A percentile compares a stretch with the other conserved stretches of the same genome.
These are phyloP conservation scores for Pestalotiopsis fici DNA, from an alignment of 2,329 filamentous ascomycete genomes.

Conservation along the genomic window DNA sequence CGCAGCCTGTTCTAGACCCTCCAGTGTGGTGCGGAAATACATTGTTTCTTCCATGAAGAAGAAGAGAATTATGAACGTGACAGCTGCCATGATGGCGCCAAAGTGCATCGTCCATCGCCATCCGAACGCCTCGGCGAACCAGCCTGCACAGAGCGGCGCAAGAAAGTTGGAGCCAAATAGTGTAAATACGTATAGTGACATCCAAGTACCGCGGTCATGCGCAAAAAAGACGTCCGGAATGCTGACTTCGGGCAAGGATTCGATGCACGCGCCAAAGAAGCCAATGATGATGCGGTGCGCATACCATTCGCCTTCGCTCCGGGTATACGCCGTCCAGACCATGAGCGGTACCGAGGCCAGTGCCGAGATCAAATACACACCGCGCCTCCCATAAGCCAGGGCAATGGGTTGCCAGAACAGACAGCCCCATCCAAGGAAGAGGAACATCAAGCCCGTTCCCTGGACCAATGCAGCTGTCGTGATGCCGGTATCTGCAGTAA, in stretches of 20 bases:
- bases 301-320: conserved; percentile 24
- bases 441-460: conserved; percentile 22
- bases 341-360: conserved; percentile 19
- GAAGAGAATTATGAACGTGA: conserved; percentile 29
- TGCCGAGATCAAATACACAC: conserved; percentile 29
- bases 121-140: conserved; percentile 30
- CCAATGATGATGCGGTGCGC: conserved; percentile 29
- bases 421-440: conserved; percentile 34
- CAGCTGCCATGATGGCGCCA: conserved; percentile 19
- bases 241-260: conserved; percentile 29
- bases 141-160: conserved; percentile 33
- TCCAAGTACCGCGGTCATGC: conserved; percentile 27
- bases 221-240: conserved; percentile 27
- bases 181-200: conserved; percentile 27
- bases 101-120: conserved; percentile 33
- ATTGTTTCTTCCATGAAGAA: conserved; percentile 57
- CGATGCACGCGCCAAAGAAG: conserved; percentile 27
- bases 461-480: background rate
- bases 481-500: background rate
- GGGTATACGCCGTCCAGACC: conserved; percentile 26
- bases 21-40: conserved; percentile 28
- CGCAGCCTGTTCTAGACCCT: background rate
- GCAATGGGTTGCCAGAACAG: conserved; percentile 33
- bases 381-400: conserved; percentile 30
- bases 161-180: conserved; percentile 28